Percentiles rank a stretch among this genome's conserved stretches.
Conservation (phyloP, 208 protist species). For the Jaenimonas drosophilae region DNA sequence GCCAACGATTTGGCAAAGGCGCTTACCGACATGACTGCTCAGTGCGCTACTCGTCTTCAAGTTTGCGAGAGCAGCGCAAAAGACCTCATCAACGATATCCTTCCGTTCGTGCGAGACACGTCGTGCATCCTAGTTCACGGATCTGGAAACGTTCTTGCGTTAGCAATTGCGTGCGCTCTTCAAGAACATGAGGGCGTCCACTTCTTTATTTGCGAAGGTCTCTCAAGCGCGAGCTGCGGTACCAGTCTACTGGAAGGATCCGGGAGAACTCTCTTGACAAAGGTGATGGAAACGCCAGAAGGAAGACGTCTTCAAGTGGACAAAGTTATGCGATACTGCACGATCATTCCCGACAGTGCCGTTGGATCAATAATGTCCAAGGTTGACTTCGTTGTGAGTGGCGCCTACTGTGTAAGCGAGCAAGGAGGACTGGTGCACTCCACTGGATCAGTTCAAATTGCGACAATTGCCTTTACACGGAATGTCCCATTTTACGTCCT, state of each 20-base stretch:
- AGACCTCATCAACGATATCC: conserved; percentile 75
- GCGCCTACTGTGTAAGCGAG: conserved; percentile 97
- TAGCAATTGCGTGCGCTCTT: conserved; percentile 69
- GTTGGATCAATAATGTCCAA: conserved; percentile 77
- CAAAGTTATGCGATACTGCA: conserved; percentile 51
- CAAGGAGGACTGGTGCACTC: conserved; percentile 98
- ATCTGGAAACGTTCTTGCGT: conserved; percentile 59
- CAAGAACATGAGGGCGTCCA: conserved; percentile 72
- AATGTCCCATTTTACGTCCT: conserved; percentile 98
- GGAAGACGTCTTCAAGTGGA: conserved; percentile 36
- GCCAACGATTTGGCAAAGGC: conserved; percentile 32
- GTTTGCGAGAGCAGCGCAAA: conserved; percentile 70
- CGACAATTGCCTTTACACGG: conserved; percentile 90
- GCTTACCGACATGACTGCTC: conserved; percentile 52
- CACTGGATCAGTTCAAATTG: conserved; percentile 96
- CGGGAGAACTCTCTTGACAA: conserved; percentile 37
- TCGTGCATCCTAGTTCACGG: conserved; percentile 79
- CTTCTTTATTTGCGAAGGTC: conserved; percentile 81
- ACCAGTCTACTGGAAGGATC: conserved; percentile 43
- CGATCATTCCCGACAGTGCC: conserved; percentile 84
- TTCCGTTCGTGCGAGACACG: conserved; percentile 71
- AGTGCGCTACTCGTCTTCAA: conserved; percentile 34
- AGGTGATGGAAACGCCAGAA: conserved; percentile 39
- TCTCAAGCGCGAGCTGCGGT: conserved; percentile 26
- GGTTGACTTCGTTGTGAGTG: conserved; percentile 96